phyloP scores from a whole-genome alignment of 78 protist genomes.

The Dictyostelium brefeldianum region DNA sequence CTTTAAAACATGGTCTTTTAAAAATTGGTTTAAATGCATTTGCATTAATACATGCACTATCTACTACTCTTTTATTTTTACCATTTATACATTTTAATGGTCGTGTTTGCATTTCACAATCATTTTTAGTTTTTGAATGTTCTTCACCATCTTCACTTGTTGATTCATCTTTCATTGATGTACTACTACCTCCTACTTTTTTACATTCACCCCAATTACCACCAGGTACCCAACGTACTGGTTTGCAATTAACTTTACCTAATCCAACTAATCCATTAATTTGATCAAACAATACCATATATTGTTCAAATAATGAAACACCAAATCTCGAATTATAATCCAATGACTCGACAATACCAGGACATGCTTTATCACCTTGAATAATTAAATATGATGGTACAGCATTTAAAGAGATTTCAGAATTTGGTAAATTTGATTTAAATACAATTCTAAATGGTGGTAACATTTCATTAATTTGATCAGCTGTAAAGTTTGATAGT shows the following conservation, averaged over 20 bases:
- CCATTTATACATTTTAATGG: conserved; percentile 2
- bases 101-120: conserved; percentile 43
- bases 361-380: conserved; percentile 47
- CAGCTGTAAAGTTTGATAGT: conserved; percentile 15
- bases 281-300: conserved; percentile 62
- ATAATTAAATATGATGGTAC: conserved; percentile 29
- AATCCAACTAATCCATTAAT: conserved; percentile 39
- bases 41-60: not conserved
- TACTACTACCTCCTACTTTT: not conserved
- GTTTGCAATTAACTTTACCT: conserved; percentile 44
- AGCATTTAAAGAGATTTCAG: conserved; percentile 38
- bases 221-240: conserved; percentile 20
- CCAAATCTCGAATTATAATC: conserved; percentile 57
- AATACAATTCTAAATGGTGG: conserved; percentile 29
- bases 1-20: conserved; percentile 1
- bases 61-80: not conserved
- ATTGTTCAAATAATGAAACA: conserved; percentile 26
- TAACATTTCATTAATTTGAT: conserved; percentile 48
- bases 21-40: not conserved
- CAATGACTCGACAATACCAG: conserved; percentile 63
- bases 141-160: not conserved
- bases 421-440: conserved; percentile 5
- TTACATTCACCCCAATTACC: conserved; percentile 46
- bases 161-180: not conserved
- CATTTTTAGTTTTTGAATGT: too few species aligned